Percentiles rank a stretch among this genome's conserved stretches.
These are phyloP conservation scores for Globisporangium cystogenes DNA, from an alignment of 352 stramenopile genomes.

Conservation along the genomic window DNA sequence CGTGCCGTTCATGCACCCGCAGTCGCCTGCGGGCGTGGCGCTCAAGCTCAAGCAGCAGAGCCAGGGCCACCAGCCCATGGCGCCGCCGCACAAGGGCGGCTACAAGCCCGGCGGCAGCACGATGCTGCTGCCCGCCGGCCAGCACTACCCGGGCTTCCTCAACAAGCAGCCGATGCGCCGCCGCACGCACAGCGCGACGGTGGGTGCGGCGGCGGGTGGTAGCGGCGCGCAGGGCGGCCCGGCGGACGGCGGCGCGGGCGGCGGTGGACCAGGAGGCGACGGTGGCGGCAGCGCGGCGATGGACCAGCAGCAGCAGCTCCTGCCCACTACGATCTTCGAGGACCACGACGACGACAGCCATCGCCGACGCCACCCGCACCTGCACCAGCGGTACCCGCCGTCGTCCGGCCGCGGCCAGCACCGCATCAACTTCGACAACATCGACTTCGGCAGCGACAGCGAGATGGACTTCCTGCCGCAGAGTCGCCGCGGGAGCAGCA, in stretches of 20 bases:
- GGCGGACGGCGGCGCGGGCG: slow-evolving; percentile 7
- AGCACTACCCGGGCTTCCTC: slow-evolving; percentile 32
- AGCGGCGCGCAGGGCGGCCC: slow-evolving; percentile 12
- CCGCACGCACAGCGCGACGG: slow-evolving; percentile 63
- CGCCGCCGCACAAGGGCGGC: slow-evolving; percentile 28
- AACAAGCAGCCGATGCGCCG: slow-evolving; percentile 75
- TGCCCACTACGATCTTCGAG: slow-evolving; percentile 54
- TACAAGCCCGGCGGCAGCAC: slow-evolving; percentile 21
- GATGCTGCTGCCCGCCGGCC: slow-evolving; percentile 10
- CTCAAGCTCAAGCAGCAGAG: slow-evolving; percentile 35
- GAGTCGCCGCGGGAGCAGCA: slow-evolving; percentile 11
- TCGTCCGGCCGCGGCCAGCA: slow-evolving; percentile 51
- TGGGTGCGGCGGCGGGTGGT: slow-evolving; percentile 12
- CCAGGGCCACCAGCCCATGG: slow-evolving; percentile 21
- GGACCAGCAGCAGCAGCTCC: slow-evolving; percentile 24
- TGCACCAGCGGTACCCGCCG: slow-evolving; percentile 16
- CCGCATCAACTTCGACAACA: slow-evolving; percentile 42
- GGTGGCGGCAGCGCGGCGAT: slow-evolving; percentile 7
- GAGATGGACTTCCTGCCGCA: slow-evolving; percentile 43
- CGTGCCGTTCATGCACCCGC: slow-evolving; percentile 68
- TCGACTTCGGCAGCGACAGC: slow-evolving; percentile 39
- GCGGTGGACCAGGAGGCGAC: slow-evolving; percentile 1
- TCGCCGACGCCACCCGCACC: slow-evolving; percentile 9
- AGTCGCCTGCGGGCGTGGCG: slow-evolving; percentile 36
- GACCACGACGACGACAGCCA: slow-evolving; percentile 24